Conservation (phyloP, 148 eudicot species). For the Mesembryanthemum crystallinum region DNA sequence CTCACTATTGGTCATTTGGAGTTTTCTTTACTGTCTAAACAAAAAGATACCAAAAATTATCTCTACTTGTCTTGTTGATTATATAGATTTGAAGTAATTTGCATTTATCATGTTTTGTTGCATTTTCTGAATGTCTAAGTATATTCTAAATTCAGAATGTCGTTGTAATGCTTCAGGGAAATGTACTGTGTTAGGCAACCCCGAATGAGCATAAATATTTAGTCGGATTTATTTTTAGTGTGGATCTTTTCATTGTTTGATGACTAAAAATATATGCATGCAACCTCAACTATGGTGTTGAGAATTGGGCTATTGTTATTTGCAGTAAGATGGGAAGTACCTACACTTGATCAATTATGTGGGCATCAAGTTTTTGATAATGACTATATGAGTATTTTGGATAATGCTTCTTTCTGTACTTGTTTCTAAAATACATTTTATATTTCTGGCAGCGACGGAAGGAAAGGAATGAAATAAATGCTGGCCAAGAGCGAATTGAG, state of each 20-base stretch:
- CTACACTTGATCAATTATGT: neutral
- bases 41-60: no score
- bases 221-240: no score
- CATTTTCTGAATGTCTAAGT: neutral
- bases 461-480: conserved; percentile 14
- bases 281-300: neutral
- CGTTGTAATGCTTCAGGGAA: neutral
- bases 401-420: neutral
- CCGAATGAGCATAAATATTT: neutral
- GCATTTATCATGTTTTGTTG: neutral
- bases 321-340: neutral
- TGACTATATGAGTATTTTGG: conserved; percentile 8
- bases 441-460: conserved; percentile 11
- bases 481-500: conserved; percentile 18
- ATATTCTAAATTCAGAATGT: neutral
- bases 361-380: neutral
- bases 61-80: no score
- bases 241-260: neutral
- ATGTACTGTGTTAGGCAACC: neutral
- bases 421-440: conserved; percentile 11
- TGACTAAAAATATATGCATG: neutral
- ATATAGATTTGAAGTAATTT: no score
- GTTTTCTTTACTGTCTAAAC: neutral
- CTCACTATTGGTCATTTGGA: conserved; percentile 2
- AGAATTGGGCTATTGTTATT: neutral